Base-by-base conservation (phyloP, 1,284 basidiomycete species). In the Sanghuangporus baumii region DNA sequence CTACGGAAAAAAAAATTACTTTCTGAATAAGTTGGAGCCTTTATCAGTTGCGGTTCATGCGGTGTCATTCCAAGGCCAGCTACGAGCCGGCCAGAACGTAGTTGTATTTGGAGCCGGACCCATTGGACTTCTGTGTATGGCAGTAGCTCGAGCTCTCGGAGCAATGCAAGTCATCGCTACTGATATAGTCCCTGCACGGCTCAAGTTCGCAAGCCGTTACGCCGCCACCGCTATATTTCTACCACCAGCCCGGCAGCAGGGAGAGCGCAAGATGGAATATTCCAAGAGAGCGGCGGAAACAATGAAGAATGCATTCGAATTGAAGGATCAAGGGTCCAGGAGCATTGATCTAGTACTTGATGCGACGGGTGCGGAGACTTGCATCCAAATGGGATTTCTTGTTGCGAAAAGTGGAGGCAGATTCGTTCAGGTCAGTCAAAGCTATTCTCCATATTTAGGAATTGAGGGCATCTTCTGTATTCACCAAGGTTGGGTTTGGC, bases 11-110 rank as follows among this genome's bases (percentile, higher is more conserved):
- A 31, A 31, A 31, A 1, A 31, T 31, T 31, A 31, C 26, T 46
- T n/a, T 14, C 16, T 16, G 2, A 2, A 8, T 34, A 23, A 92
- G 90, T 95, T 98, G 80, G 96, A 98, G 75, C 96, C 96, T 7
- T 84, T 98, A 50, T 86, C 93, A 16, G 96, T 98, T 38, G 96
- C 87, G 6, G 85, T 97, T 14, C 95, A 98, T 74, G 88, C 92
- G 1, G 89, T 97, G 34, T 83, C 86, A 51, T 91, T 83, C 68
- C 80, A 94, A 46, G 95, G 89, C 23, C 76, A 81, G 43, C 80
- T 97, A 72, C 84, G 83, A 58, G 78, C 89, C 36, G 85, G 85
- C 70, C 85, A 92, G 73, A 85, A 84, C 50, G 84, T 94, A 65
- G 85, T 83, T 31, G 79, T 98, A 63, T 94, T 96, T 69, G 89